Evolutionary conservation across 2,329 filamentous ascomycete genomes (phyloP), one percentile per base, ranked within the genome.

Genomic region (Phaeosphaeriaceae sp.): DNA sequence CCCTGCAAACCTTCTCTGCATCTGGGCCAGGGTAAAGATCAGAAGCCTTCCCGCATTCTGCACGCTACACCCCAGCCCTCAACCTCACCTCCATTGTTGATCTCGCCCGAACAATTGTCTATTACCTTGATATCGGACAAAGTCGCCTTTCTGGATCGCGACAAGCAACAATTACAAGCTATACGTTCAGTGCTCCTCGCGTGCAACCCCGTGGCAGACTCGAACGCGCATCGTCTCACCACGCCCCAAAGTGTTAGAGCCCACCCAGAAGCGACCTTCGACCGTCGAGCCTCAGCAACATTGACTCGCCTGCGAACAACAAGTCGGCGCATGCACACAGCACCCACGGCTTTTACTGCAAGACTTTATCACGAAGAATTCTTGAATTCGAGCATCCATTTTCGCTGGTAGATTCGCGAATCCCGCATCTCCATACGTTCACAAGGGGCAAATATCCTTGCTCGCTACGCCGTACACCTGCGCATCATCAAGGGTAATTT

Each of bases 171-270:
- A 21, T 48, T 31, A 24, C 20, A 53, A 50, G 33, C 20, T 21
- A 25, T 48, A 53, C 51, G 53, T 46, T 54, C 55, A 57, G 54
- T 57, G 53, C 47, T 48, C 41, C 49, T 56, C 53, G 49, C 58
- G 48, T 57, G 50, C 42, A 53, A 41, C 36, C 56, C 49, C 62
- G 55, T 65, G 60, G 57, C 63, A 54, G 22, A 61, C 66, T 71
- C 71, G 60, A 72, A 76, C 74, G 66, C 66, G 61, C 58, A 69
- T 61, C 63, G 74, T 76, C 72, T 76, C 74, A 75, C 57, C 60
- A 54, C 52, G 56, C 60, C 69, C 65, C 68, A 63, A 70, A 65
- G 67, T 74, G 62, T 70, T 71, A 71, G 62, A 56, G 41, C 27
- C 52, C 56, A 55, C 60, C 56, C 60, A 25, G 45, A 47, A 25